Conservation (phyloP, 306 rosid species). For the Prunus campanulata region DNA sequence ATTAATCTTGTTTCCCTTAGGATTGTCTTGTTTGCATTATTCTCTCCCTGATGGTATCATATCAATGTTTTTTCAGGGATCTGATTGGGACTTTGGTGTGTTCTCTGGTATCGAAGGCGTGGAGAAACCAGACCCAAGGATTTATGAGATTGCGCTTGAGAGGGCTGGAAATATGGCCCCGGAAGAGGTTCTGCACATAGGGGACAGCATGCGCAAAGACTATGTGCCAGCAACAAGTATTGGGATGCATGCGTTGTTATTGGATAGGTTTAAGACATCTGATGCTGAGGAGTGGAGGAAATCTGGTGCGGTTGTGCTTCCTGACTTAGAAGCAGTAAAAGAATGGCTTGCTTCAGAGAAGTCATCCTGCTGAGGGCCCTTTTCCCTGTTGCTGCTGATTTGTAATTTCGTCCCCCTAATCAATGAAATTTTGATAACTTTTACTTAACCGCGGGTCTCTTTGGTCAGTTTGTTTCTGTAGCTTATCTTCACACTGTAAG, state of each 20-base stretch:
- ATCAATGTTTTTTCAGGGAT: conserved; percentile 58
- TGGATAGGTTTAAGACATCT: conserved; percentile 87
- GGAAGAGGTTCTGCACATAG: conserved; percentile 69
- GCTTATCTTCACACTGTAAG: neutral
- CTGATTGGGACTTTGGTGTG: conserved; percentile 95
- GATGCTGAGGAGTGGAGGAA: conserved; percentile 81
- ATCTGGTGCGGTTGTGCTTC: conserved; percentile 76
- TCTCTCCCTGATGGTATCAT: conserved; percentile 1
- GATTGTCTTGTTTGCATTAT: neutral
- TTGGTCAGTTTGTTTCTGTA: no score
- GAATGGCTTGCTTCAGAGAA: conserved; percentile 63
- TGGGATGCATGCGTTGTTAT: conserved; percentile 77
- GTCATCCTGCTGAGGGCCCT: conserved; percentile 26
- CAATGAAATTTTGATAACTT: neutral
- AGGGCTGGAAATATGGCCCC: conserved; percentile 73
- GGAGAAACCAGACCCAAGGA: conserved; percentile 82
- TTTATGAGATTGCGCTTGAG: conserved; percentile 77
- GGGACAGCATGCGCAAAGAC: conserved; percentile 95
- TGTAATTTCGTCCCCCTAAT: neutral
- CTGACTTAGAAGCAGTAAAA: conserved; percentile 56
- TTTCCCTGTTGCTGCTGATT: conserved; percentile 3
- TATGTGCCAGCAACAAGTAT: conserved; percentile 81
- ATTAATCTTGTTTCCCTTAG: neutral
- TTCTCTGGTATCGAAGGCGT: conserved; percentile 93
- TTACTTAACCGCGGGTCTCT: neutral